Evolutionary conservation across 2,329 filamentous ascomycete genomes (phyloP).

Genomic region (Fusarium udum): DNA sequence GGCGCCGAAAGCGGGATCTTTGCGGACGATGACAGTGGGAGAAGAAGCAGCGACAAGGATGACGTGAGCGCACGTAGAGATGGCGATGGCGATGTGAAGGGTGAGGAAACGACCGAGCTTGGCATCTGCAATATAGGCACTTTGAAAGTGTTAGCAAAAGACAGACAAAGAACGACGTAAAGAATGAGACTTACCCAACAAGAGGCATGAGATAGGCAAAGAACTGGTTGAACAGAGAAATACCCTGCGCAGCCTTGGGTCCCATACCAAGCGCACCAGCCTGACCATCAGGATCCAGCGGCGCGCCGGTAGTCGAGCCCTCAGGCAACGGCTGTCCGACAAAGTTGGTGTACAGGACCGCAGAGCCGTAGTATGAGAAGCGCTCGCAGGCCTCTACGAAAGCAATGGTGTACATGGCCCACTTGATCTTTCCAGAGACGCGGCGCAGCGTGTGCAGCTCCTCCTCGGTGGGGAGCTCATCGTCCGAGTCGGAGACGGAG

Average conservation of each 20-base stretch:
- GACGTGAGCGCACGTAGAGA: conserved; percentile 73
- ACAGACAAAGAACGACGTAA: background rate
- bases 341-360: conserved; percentile 74
- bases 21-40: conserved; percentile 68
- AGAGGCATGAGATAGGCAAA: conserved; percentile 70
- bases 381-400: conserved; percentile 80
- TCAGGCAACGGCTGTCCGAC: conserved; percentile 65
- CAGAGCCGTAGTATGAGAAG: conserved; percentile 80
- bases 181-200: conserved; percentile 54
- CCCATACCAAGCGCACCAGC: conserved; percentile 68
- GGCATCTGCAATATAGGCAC: conserved; percentile 71
- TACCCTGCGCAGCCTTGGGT: conserved; percentile 61
- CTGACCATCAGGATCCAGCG: conserved; percentile 40
- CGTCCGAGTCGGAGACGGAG: conserved; percentile 43
- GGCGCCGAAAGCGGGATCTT: conserved; percentile 67
- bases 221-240: conserved; percentile 66
- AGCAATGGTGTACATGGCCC: conserved; percentile 73
- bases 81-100: conserved; percentile 72
- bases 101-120: conserved; percentile 78
- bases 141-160: conserved; percentile 39
- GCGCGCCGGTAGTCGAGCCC: conserved; percentile 64
- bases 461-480: conserved; percentile 65
- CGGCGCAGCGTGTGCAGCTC: conserved; percentile 69
- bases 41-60: conserved; percentile 73
- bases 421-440: conserved; percentile 71